phyloP scores from a whole-genome alignment of 108 stramenopile genomes.

The Skeletonema potamos region DNA sequence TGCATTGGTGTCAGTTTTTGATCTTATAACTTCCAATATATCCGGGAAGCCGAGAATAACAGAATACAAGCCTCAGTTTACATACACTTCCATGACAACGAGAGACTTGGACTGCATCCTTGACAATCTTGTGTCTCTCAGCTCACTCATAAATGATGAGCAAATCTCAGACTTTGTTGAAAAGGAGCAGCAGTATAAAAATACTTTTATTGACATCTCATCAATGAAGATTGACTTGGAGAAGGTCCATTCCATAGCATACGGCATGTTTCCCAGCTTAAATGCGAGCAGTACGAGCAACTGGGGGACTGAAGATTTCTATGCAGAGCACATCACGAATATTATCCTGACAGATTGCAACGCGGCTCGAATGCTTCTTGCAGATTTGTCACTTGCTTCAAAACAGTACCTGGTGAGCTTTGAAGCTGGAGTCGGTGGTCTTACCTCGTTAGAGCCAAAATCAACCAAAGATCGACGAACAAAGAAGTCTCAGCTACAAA shows the following conservation, averaged over 20 bases:
- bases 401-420: conserved; percentile 4
- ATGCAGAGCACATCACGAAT: conserved; percentile 40
- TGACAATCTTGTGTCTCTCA: conserved; percentile 11
- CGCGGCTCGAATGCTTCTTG: conserved; percentile 39
- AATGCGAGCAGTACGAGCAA: neutral
- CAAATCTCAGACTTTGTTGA: neutral
- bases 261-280: conserved; percentile 1
- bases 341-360: conserved; percentile 15
- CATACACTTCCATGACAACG: conserved; percentile 36
- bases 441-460: neutral
- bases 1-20: conserved; percentile 27
- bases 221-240: neutral
- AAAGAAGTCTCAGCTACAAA: neutral
- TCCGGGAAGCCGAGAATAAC: conserved; percentile 5
- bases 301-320: conserved; percentile 28
- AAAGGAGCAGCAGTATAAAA: conserved; percentile 1
- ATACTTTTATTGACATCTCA: neutral
- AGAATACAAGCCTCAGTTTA: conserved; percentile 33
- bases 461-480: conserved; percentile 19
- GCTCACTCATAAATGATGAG: conserved; percentile 9
- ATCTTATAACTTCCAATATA: conserved; percentile 12
- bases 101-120: conserved; percentile 14
- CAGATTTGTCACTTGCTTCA: conserved; percentile 40
- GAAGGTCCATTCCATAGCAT: neutral
- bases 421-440: conserved; percentile 4